Percentiles rank a stretch among this genome's conserved stretches.
Evolutionary conservation across 192 early-diverging fungal genomes (phyloP).

Genomic region (Rhizoclosmatium globosum): DNA sequence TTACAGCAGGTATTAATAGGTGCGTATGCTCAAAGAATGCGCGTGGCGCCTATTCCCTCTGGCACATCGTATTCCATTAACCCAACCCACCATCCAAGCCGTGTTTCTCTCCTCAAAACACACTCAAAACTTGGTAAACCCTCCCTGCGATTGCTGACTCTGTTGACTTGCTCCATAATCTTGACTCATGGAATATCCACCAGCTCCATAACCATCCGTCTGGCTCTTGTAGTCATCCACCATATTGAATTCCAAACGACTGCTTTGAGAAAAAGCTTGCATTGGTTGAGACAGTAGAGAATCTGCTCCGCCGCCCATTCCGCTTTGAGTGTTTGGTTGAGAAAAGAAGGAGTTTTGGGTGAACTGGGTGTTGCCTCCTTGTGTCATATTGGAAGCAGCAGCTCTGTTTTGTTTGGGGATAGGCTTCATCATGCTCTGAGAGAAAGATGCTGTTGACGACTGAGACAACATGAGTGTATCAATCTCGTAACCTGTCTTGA

Average conservation of each 20-base stretch:
- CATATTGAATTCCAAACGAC: slow-evolving; percentile 42
- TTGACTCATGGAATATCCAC: slow-evolving; percentile 44
- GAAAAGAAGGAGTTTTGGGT: slow-evolving; percentile 27
- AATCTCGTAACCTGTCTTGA: slow-evolving; percentile 30
- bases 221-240: slow-evolving; percentile 62
- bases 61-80: too few species aligned
- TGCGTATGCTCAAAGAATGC: too few species aligned
- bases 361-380: background rate
- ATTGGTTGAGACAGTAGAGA: background rate
- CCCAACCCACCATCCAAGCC: too few species aligned
- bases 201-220: slow-evolving; percentile 37
- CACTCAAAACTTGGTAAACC: slow-evolving; percentile 46
- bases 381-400: background rate
- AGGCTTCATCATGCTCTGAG: slow-evolving; percentile 17
- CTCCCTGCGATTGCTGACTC: slow-evolving; percentile 35
- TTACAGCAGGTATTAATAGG: too few species aligned
- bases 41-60: too few species aligned
- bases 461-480: slow-evolving; percentile 15
- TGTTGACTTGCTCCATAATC: slow-evolving; percentile 31
- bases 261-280: slow-evolving; percentile 37
- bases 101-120: background rate
- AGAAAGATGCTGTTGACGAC: slow-evolving; percentile 11
- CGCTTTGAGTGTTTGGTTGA: slow-evolving; percentile 30
- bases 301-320: background rate
- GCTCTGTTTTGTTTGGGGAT: slow-evolving; percentile 6